These are phyloP conservation scores for Russula ochroleuca DNA, from an alignment of 768 basidiomycete species.

Conservation along the genomic window DNA sequence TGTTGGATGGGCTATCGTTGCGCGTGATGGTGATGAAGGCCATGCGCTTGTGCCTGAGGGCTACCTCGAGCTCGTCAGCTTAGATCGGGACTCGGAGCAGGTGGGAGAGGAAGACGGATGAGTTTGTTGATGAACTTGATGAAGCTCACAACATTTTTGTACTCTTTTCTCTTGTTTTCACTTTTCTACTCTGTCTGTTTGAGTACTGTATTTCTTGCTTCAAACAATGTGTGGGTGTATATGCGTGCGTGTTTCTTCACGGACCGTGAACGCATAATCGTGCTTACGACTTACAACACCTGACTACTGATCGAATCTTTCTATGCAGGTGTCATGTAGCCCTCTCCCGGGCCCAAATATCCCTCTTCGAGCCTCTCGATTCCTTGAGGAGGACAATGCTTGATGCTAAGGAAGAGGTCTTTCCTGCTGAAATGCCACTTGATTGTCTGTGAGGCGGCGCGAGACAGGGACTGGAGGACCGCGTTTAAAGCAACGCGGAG, in stretches of 20 bases:
- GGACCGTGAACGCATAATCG: too few species aligned
- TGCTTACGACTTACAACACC: too few species aligned
- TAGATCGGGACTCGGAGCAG: conserved; percentile 31
- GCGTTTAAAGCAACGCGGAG: too few species aligned
- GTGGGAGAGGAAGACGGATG: conserved; percentile 21
- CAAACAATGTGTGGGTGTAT: not conserved
- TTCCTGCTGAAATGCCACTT: too few species aligned
- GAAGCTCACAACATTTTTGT: not conserved
- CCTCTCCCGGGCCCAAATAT: too few species aligned
- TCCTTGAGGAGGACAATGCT: too few species aligned
- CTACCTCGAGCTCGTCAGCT: conserved; percentile 58
- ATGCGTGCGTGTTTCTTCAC: not conserved
- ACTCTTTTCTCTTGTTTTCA: not conserved
- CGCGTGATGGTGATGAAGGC: conserved; percentile 39
- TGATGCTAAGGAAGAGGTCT: too few species aligned
- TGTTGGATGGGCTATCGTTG: conserved; percentile 76
- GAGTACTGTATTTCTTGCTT: conserved; percentile 13
- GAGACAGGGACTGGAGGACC: too few species aligned
- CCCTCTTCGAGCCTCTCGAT: too few species aligned
- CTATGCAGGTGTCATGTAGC: too few species aligned
- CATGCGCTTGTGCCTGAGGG: conserved; percentile 79
- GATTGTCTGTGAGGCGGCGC: too few species aligned
- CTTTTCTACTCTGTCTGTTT: not conserved
- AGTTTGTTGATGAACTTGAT: not conserved
- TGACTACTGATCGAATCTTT: too few species aligned